Percentiles rank a stretch among this genome's conserved stretches.
phyloP scores from a whole-genome alignment of 2,329 filamentous ascomycete genomes.

The Akanthomyces dipterigenus region DNA sequence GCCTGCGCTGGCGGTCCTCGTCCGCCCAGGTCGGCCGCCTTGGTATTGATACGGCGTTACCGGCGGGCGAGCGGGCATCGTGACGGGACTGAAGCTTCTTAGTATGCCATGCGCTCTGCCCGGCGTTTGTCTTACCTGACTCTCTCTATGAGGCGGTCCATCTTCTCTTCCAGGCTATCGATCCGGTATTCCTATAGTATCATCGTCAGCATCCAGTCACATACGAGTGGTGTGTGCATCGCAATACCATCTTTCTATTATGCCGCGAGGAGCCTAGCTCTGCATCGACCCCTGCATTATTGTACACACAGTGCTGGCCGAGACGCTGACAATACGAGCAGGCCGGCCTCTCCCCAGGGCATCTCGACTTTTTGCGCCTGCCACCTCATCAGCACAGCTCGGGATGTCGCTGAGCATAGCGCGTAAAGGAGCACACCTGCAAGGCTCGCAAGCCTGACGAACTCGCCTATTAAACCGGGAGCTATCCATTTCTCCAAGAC shows the following conservation, averaged over 20 bases:
- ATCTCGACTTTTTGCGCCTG: constrained; percentile 45
- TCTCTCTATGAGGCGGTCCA: constrained; percentile 19
- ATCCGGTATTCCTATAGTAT: constrained; percentile 27
- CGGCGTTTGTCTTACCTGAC: constrained; percentile 12
- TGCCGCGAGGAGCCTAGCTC: constrained; percentile 12
- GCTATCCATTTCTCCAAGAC: constrained; percentile 2
- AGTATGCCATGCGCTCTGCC: neutral
- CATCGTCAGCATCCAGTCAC: neutral
- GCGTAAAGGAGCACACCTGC: constrained; percentile 20
- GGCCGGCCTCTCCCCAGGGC: constrained; percentile 41
- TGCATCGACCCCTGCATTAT: constrained; percentile 9
- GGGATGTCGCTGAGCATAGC: no score
- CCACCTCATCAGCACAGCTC: neutral
- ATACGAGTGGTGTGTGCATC: neutral
- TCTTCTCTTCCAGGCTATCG: constrained; percentile 23
- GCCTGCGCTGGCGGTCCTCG: constrained; percentile 6
- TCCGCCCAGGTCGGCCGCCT: neutral
- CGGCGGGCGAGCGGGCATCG: neutral
- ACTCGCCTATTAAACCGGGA: constrained; percentile 10
- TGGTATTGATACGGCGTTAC: neutral
- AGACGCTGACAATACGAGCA: constrained; percentile 44
- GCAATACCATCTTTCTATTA: constrained; percentile 15
- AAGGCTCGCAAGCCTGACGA: constrained; percentile 27
- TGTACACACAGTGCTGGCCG: constrained; percentile 39
- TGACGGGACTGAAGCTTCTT: neutral